Evolutionary conservation across 2,329 filamentous ascomycete genomes (phyloP), one percentile per base, ranked within the genome.

Genomic region (Colletotrichum scovillei): DNA sequence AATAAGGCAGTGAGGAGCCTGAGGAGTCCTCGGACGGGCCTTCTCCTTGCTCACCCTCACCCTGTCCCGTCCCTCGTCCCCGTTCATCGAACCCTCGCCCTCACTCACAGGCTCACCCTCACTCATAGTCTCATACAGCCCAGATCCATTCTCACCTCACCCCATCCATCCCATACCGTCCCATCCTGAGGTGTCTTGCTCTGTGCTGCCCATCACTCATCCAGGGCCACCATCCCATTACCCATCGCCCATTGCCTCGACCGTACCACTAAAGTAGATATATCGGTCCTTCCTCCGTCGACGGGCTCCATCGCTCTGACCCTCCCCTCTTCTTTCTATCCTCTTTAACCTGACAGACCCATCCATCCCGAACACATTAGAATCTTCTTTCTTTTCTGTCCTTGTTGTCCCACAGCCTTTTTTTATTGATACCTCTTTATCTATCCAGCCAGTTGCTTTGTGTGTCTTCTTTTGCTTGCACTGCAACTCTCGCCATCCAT

Each of bases 241-340:
- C 30, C 46, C 28, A 46, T 63, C 30, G 57, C 30, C n/a, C 30
- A n/a, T 59, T 35, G 19, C 30, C n/a, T 32, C 49, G 42, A 46
- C 57, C 66, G 49, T 55, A 68, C 49, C 60, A 63, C 58, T 32
- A 46, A 32, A 57, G 19, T 38, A 73, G 59, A 64, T 73, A 73
- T 73, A 73, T 73, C 67, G 70, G 70, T 70, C 70, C 70, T 73
- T 73, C 70, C 70, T 65, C 70, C 67, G 70, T 56, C 56, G 65
- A 24, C 42, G 70, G 46, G 60, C 60, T 73, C 70, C 70, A 73
- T 73, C 67, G 55, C 67, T 42, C 60, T 65, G 32, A 49, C 63
- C 72, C 53, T 74, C 72, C 63, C 69, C 58, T 56, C 68, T 72
- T 67, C 53, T 46, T 63, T 65, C 38, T 63, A 46, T 60, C 68